Percentiles rank a stretch among this genome's conserved stretches.
Conservation (phyloP, 352 stramenopile genomes). For the Phytopythium delawarense region DNA sequence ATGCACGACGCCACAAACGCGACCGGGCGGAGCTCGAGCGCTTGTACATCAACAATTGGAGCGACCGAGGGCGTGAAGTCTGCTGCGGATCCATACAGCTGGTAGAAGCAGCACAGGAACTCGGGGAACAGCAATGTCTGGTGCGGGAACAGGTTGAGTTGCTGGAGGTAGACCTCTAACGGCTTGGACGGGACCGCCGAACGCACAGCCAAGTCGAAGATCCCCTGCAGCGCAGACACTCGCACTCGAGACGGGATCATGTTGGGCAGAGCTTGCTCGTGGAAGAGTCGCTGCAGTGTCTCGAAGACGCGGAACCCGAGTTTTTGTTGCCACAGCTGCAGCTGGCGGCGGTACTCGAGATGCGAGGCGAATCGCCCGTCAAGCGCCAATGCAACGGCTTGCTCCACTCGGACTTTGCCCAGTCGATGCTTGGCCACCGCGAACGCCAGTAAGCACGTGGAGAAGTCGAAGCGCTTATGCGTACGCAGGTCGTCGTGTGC, state of each 20-base stretch:
- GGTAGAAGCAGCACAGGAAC: conserved; percentile 67
- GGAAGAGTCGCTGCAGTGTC: conserved; percentile 52
- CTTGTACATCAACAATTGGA: not conserved
- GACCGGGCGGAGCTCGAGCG: conserved; percentile 46
- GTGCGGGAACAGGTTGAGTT: conserved; percentile 41
- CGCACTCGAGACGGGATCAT: conserved; percentile 51
- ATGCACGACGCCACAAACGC: conserved; percentile 62
- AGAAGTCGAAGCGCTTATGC: conserved; percentile 50
- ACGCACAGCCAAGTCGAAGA: conserved; percentile 41
- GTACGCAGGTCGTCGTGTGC: conserved; percentile 40
- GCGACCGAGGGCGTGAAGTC: conserved; percentile 12
- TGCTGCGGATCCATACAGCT: conserved; percentile 46
- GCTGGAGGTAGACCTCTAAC: conserved; percentile 52
- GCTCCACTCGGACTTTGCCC: conserved; percentile 40
- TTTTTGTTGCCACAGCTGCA: conserved; percentile 69
- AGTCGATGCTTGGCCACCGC: conserved; percentile 40
- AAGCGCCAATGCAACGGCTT: conserved; percentile 41
- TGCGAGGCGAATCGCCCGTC: conserved; percentile 52
- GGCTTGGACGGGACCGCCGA: conserved; percentile 40
- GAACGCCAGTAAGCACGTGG: conserved; percentile 48
- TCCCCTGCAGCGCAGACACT: conserved; percentile 28
- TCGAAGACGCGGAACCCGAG: conserved; percentile 51
- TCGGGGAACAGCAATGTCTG: conserved; percentile 51
- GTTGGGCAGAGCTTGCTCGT: conserved; percentile 36
- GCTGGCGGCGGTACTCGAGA: conserved; percentile 51